These are phyloP conservation scores for Chrysoporthe cubensis DNA, from an alignment of 2,329 filamentous ascomycete species.

Conservation along the genomic window DNA sequence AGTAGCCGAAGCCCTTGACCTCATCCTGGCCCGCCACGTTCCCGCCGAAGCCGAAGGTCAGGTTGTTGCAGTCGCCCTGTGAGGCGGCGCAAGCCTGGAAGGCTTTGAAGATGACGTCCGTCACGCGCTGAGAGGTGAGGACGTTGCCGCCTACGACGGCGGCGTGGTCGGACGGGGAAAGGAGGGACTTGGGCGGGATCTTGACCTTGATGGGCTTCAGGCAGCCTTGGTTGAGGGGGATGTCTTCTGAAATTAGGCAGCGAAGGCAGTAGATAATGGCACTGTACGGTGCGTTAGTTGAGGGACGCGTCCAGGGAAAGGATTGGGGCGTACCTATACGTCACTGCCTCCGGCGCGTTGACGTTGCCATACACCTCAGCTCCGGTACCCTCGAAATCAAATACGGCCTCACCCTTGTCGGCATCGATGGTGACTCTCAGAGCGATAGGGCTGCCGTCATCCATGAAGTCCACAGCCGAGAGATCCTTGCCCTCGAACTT, in stretches of 20 bases:
- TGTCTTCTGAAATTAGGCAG: slow-evolving; percentile 78
- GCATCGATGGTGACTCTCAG: slow-evolving; percentile 77
- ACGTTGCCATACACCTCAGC: slow-evolving; percentile 77
- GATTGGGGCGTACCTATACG: slow-evolving; percentile 53
- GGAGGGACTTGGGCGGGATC: slow-evolving; percentile 73
- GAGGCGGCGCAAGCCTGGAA: slow-evolving; percentile 79
- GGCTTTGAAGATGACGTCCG: slow-evolving; percentile 80
- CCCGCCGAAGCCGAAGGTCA: slow-evolving; percentile 82
- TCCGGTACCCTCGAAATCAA: slow-evolving; percentile 77
- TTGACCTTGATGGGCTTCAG: slow-evolving; percentile 74
- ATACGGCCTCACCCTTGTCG: slow-evolving; percentile 74
- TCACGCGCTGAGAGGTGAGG: slow-evolving; percentile 78
- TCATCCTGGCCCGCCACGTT: slow-evolving; percentile 60
- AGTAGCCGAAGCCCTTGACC: slow-evolving; percentile 82
- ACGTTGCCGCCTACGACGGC: slow-evolving; percentile 86
- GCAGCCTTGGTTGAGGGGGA: slow-evolving; percentile 86
- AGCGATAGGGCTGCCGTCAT: slow-evolving; percentile 79
- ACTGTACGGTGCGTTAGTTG: slow-evolving; percentile 35
- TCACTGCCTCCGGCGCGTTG: slow-evolving; percentile 79
- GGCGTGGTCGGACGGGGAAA: slow-evolving; percentile 75
- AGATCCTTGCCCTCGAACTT: slow-evolving; percentile 73
- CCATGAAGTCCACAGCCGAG: slow-evolving; percentile 80
- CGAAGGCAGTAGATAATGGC: slow-evolving; percentile 87
- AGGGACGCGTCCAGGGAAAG: background rate
- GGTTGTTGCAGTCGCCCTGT: slow-evolving; percentile 83